Evolutionary conservation across 768 basidiomycete genomes (phyloP).

Genomic region (Mycena maculata): DNA sequence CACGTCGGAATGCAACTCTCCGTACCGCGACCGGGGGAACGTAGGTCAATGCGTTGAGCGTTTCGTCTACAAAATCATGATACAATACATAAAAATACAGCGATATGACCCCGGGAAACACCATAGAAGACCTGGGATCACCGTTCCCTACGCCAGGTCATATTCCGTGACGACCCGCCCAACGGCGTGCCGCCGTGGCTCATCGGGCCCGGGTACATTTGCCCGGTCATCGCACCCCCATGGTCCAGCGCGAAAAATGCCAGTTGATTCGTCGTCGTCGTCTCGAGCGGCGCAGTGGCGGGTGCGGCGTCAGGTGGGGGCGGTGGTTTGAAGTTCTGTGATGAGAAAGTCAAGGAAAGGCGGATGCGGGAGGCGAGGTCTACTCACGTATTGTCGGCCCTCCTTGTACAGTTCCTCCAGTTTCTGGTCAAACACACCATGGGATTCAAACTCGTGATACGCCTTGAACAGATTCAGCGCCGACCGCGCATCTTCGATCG

Average conservation of each 20-base stretch:
- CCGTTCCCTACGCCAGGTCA: conserved; percentile 29
- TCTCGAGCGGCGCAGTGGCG: conserved; percentile 18
- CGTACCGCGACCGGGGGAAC: too few species aligned
- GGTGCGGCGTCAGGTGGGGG: conserved; percentile 32
- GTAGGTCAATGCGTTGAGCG: too few species aligned
- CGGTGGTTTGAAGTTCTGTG: conserved; percentile 71
- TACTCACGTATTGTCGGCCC: conserved; percentile 76
- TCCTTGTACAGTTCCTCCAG: conserved; percentile 87
- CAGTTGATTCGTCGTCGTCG: conserved; percentile 21
- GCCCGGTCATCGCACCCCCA: conserved; percentile 16
- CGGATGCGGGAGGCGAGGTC: background rate
- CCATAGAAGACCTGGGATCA: conserved; percentile 1
- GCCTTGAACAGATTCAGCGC: conserved; percentile 89
- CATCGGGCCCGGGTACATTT: conserved; percentile 27
- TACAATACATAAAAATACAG: background rate
- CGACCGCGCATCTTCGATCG: conserved; percentile 95
- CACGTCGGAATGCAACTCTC: too few species aligned
- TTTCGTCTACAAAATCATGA: background rate
- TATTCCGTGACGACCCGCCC: conserved; percentile 13
- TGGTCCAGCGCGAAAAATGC: conserved; percentile 29
- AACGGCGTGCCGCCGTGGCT: conserved; percentile 27
- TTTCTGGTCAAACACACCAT: conserved; percentile 85
- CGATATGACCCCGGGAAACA: too few species aligned
- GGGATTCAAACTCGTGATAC: conserved; percentile 79
- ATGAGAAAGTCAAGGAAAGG: conserved; percentile 14